Evolutionary conservation across 257 asterid genomes (phyloP).

Genomic region (Hygrophila difformis): DNA sequence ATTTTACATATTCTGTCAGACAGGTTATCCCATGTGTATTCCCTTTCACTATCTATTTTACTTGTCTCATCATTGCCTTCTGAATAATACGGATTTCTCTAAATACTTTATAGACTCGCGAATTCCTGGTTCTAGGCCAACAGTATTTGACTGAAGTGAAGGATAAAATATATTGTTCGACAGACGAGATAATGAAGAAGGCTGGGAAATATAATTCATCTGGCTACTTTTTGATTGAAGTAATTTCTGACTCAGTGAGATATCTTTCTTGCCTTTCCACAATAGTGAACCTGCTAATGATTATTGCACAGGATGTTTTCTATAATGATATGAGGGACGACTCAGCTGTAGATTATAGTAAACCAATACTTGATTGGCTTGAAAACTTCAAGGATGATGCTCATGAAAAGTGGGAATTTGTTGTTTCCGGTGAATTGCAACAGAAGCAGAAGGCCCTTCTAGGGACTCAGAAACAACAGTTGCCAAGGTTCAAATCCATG

Average conservation of each 20-base stretch:
- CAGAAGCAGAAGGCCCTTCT: slow-evolving; percentile 59
- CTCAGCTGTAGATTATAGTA: slow-evolving; percentile 60
- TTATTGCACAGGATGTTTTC: slow-evolving; percentile 51
- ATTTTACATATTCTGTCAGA: slow-evolving; percentile 9
- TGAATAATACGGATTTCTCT: slow-evolving; percentile 18
- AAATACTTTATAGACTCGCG: slow-evolving; percentile 52
- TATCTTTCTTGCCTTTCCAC: slow-evolving; percentile 1
- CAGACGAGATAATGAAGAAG: slow-evolving; percentile 72
- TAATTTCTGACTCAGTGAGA: slow-evolving; percentile 18
- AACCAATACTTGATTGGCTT: slow-evolving; percentile 77
- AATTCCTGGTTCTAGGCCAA: slow-evolving; percentile 72
- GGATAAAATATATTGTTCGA: slow-evolving; percentile 73
- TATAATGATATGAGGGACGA: slow-evolving; percentile 64
- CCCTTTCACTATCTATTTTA: slow-evolving; percentile 1
- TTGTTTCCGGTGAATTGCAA: slow-evolving; percentile 56
- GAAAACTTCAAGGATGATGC: slow-evolving; percentile 57
- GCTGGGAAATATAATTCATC: slow-evolving; percentile 59
- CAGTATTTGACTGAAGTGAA: slow-evolving; percentile 73
- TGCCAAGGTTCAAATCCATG: slow-evolving; percentile 58
- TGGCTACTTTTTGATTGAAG: slow-evolving; percentile 89
- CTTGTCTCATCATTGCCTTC: slow-evolving; percentile 1
- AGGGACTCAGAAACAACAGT: slow-evolving; percentile 30
- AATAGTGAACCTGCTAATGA: slow-evolving; percentile 3
- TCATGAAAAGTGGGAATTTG: slow-evolving; percentile 74
- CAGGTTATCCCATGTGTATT: slow-evolving; percentile 4